A percentile compares a stretch with the other conserved stretches of the same genome.
These are phyloP conservation scores for Melastoma malabathricum DNA, from an alignment of 345 rosid genomes.

Conservation along the genomic window DNA sequence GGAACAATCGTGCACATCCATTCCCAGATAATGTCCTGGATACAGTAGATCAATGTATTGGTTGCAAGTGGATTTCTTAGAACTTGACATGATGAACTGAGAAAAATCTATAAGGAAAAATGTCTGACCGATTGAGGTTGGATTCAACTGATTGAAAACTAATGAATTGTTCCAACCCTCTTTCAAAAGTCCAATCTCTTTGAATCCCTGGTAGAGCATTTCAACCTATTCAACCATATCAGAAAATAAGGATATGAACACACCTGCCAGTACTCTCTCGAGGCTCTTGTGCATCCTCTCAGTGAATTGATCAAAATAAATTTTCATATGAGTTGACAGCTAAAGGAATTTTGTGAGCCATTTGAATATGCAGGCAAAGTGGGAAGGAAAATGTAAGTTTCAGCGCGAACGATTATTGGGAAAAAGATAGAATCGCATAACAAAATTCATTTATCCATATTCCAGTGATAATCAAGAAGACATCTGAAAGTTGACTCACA, in stretches of 20 bases:
- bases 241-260: not conserved
- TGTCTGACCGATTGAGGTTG: constrained; percentile 82
- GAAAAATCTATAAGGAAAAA: not conserved
- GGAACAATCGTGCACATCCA: constrained; percentile 96
- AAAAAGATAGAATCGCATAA: no score
- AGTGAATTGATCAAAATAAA: not conserved
- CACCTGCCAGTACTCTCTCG: no score
- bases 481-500: no score
- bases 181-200: constrained; percentile 68
- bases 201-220: constrained; percentile 55
- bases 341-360: not conserved
- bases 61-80: no score
- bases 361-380: not conserved
- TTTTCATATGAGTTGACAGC: not conserved
- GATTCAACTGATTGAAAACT: constrained; percentile 54
- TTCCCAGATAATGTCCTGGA: constrained; percentile 93
- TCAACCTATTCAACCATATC: constrained; percentile 40
- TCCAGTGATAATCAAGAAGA: no score
- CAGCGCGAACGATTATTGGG: not conserved
- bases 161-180: constrained; percentile 19
- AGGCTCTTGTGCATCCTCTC: not conserved
- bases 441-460: no score
- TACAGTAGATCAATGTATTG: not conserved
- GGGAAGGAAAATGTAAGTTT: not conserved
- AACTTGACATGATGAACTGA: not conserved